Conservation (phyloP, 2,329 filamentous ascomycete genomes). For the Akanthomyces uredinophilus region DNA sequence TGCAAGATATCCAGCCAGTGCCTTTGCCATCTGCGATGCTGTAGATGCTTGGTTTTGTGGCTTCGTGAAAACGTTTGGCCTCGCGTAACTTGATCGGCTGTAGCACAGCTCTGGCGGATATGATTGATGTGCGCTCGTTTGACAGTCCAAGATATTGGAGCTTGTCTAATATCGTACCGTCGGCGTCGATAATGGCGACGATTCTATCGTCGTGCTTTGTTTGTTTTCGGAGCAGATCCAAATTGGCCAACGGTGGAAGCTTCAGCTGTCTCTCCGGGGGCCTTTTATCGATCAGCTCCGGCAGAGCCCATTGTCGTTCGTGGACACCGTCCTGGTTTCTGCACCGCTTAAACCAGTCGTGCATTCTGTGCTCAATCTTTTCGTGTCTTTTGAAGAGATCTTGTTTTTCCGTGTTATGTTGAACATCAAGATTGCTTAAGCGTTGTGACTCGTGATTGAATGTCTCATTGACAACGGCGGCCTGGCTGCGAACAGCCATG, state of each 20-base stretch:
- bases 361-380: background rate
- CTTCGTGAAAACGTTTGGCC: conserved; percentile 35
- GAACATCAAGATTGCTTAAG: background rate
- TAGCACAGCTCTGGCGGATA: conserved; percentile 27
- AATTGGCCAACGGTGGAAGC: background rate
- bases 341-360: background rate
- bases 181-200: background rate
- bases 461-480: background rate
- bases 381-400: background rate
- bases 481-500: background rate
- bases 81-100: conserved; percentile 38
- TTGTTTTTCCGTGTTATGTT: background rate
- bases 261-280: background rate
- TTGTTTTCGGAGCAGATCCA: background rate
- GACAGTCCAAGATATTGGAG: background rate
- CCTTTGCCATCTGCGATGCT: conserved; percentile 37
- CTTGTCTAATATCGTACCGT: background rate
- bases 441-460: background rate
- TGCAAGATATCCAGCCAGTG: conserved; percentile 43
- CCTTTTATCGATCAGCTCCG: background rate
- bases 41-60: conserved; percentile 37
- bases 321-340: background rate
- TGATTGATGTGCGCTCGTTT: background rate
- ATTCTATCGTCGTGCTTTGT: background rate
- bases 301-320: background rate